These are phyloP conservation scores for Eucalyptus curtisii DNA, from an alignment of 345 rosid genomes.

Conservation along the genomic window DNA sequence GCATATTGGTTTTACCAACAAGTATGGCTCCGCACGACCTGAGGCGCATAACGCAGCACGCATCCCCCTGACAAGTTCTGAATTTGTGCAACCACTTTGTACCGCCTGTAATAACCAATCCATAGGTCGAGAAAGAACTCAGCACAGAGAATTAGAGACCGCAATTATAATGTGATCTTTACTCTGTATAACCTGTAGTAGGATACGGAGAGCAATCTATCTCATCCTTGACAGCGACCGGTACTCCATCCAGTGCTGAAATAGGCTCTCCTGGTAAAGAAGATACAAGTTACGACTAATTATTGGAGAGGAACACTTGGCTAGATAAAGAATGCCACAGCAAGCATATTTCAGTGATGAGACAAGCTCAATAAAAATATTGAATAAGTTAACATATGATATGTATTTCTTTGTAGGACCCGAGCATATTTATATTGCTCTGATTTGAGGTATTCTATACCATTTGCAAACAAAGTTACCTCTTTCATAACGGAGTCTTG, in stretches of 20 bases:
- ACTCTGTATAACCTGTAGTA: conserved; percentile 37
- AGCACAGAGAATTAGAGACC: background rate
- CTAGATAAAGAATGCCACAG: background rate
- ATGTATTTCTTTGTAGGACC: background rate
- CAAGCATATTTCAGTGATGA: background rate
- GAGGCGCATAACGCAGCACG: conserved; percentile 45
- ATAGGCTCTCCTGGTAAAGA: conserved; percentile 38
- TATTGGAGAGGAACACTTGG: background rate
- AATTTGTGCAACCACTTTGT: conserved; percentile 63
- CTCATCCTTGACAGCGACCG: conserved; percentile 66
- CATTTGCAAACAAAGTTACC: conserved; percentile 13
- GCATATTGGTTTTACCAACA: conserved; percentile 75
- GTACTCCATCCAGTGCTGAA: conserved; percentile 63
- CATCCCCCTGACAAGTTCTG: conserved; percentile 42
- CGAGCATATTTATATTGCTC: background rate
- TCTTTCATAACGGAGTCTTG: conserved; percentile 36
- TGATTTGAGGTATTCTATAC: background rate
- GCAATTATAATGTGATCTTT: background rate
- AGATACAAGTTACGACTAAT: background rate
- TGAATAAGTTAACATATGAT: background rate
- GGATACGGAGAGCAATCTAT: conserved; percentile 71
- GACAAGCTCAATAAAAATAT: background rate
- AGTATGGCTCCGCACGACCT: conserved; percentile 55
- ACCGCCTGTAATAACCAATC: conserved; percentile 26
- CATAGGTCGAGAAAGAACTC: background rate